Conservation (phyloP, 192 early-diverging fungal genomes). For the Geranomyces variabilis region DNA sequence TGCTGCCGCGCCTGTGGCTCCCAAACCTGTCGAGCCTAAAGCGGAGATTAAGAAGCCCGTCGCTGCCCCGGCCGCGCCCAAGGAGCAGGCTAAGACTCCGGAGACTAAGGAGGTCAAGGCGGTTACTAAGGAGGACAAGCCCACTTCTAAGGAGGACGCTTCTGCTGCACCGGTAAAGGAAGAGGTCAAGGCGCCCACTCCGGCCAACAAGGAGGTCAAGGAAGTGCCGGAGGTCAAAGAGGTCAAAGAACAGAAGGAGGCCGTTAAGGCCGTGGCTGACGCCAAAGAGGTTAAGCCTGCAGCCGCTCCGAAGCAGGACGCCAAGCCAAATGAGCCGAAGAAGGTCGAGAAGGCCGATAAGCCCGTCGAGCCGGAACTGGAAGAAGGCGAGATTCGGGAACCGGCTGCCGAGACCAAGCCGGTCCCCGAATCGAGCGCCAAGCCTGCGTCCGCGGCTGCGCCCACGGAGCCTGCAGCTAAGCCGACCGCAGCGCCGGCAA, state of each 20-base stretch:
- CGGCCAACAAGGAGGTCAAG: neutral
- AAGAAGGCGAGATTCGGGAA: slow-evolving; percentile 1
- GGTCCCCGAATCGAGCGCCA: neutral
- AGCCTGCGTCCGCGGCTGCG: neutral
- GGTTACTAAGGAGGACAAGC: neutral
- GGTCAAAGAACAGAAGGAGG: neutral
- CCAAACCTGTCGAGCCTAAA: slow-evolving; percentile 4
- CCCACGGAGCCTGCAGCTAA: neutral
- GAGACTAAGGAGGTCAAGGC: neutral
- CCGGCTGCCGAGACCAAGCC: neutral
- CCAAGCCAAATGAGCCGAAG: slow-evolving; percentile 4
- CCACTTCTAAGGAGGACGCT: neutral
- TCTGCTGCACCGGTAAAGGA: neutral
- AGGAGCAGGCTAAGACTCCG: slow-evolving; percentile 7
- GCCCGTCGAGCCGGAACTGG: neutral
- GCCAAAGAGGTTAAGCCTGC: slow-evolving; percentile 1
- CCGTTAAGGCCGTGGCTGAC: slow-evolving; percentile 14
- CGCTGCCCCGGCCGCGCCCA: neutral
- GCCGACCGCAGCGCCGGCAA: slow-evolving; percentile 4
- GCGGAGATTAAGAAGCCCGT: slow-evolving; percentile 1
- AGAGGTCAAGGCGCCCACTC: slow-evolving; percentile 13
- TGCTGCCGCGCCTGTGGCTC: neutral
- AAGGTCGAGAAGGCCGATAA: slow-evolving; percentile 13
- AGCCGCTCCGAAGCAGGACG: neutral
- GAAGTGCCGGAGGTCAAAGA: neutral